Percentiles rank a stretch among this genome's conserved stretches.
Evolutionary conservation across 208 protist species (phyloP).

Genomic region (Leptomonas pyrrhocoris): DNA sequence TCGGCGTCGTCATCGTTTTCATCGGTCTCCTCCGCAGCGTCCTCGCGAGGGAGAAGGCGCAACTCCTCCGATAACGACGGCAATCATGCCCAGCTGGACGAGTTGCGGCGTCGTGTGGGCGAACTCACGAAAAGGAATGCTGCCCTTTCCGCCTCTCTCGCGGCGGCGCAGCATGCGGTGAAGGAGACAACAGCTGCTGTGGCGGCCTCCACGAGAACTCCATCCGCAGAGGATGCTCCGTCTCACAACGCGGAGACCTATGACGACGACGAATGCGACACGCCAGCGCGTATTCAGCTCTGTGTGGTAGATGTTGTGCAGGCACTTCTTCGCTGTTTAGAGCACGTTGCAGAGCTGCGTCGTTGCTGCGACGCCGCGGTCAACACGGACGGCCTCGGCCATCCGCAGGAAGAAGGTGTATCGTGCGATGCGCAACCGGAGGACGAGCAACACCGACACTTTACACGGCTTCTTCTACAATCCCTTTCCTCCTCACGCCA

Average conservation of each 20-base stretch:
- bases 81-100: background rate
- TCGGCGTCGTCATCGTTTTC: background rate
- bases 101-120: background rate
- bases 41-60: too few species aligned
- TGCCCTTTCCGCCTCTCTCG: background rate
- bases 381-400: background rate
- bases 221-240: too few species aligned
- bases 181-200: background rate
- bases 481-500: background rate
- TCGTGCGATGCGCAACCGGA: background rate
- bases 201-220: background rate
- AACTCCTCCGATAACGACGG: background rate
- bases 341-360: conserved; percentile 19
- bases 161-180: background rate
- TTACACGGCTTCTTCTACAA: background rate
- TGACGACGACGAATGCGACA: background rate
- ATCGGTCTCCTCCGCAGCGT: background rate
- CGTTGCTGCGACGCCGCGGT: conserved; percentile 3
- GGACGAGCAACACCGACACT: background rate
- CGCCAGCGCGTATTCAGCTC: background rate
- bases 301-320: background rate
- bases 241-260: too few species aligned
- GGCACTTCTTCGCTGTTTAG: conserved; percentile 7
- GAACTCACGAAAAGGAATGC: background rate
- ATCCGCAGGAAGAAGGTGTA: background rate